Percentiles rank a stretch among this genome's conserved stretches.
phyloP scores from a whole-genome alignment of 1,284 basidiomycete species.

The Paramarasmius palmivorus region DNA sequence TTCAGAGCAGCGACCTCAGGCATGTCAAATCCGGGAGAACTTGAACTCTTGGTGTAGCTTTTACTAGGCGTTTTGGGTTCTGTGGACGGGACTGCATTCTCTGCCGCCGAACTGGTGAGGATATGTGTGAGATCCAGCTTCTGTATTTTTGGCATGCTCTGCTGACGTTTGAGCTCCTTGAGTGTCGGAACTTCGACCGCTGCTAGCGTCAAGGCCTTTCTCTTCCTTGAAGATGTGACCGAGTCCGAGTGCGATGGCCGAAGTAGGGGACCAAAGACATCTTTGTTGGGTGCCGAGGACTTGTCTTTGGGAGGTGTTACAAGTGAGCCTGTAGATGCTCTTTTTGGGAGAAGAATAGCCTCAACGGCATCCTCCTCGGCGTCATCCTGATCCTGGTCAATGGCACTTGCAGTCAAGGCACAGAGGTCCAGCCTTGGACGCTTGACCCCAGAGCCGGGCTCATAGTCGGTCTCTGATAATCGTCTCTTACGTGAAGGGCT shows the following conservation, averaged over 20 bases:
- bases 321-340: too few relatives aligned
- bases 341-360: neutral
- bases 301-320: neutral
- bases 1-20: slow-evolving; percentile 6
- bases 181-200: slow-evolving; percentile 52
- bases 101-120: neutral
- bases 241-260: slow-evolving; percentile 4
- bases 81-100: neutral
- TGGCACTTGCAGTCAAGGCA: neutral
- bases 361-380: slow-evolving; percentile 6
- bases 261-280: neutral
- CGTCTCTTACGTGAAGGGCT: slow-evolving; percentile 32
- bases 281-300: neutral
- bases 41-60: neutral
- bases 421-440: slow-evolving; percentile 22
- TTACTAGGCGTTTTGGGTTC: neutral
- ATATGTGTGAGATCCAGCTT: slow-evolving; percentile 1
- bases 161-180: slow-evolving; percentile 25
- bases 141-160: neutral
- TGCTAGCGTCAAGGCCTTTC: slow-evolving; percentile 52
- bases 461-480: slow-evolving; percentile 29
- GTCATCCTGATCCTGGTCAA: slow-evolving; percentile 1
- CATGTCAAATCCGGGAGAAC: neutral
- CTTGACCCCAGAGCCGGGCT: slow-evolving; percentile 27
- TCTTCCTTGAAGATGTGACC: slow-evolving; percentile 38